Percentiles rank a stretch among this genome's conserved stretches.
These are phyloP conservation scores for Candida nitratophila DNA, from an alignment of 805 yeast genomes.

Conservation along the genomic window DNA sequence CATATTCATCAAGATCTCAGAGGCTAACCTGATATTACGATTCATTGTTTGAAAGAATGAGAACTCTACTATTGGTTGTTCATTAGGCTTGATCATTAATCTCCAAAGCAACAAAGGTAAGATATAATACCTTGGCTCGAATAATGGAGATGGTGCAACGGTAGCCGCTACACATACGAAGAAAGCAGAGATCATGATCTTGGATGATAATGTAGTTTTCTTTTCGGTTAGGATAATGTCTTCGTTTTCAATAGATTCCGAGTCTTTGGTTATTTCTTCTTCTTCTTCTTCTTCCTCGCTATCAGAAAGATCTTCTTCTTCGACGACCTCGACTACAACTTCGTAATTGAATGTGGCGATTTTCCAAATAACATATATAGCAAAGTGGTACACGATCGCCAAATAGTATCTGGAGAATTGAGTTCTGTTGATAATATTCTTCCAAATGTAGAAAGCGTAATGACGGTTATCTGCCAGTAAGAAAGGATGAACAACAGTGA, in stretches of 20 bases:
- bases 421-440: conserved; percentile 47
- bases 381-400: conserved; percentile 68
- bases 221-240: not conserved
- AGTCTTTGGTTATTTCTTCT: conserved; percentile 2
- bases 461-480: conserved; percentile 92
- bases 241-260: conserved; percentile 1
- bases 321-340: not conserved
- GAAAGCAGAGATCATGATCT: conserved; percentile 42
- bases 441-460: conserved; percentile 81
- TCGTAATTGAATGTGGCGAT: conserved; percentile 6
- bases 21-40: conserved; percentile 28
- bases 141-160: conserved; percentile 81
- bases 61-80: conserved; percentile 19
- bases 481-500: conserved; percentile 82
- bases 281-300: not conserved
- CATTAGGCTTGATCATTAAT: conserved; percentile 39
- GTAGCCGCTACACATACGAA: conserved; percentile 49
- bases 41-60: conserved; percentile 12
- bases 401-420: conserved; percentile 41
- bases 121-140: conserved; percentile 91
- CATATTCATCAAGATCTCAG: conserved; percentile 61
- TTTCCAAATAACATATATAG: conserved; percentile 18
- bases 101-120: conserved; percentile 77
- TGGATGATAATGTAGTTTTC: conserved; percentile 14
- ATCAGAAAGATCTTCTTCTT: not conserved